These are phyloP conservation scores for Lyophyllum shimeji DNA, from an alignment of 768 basidiomycete genomes.

Conservation along the genomic window DNA sequence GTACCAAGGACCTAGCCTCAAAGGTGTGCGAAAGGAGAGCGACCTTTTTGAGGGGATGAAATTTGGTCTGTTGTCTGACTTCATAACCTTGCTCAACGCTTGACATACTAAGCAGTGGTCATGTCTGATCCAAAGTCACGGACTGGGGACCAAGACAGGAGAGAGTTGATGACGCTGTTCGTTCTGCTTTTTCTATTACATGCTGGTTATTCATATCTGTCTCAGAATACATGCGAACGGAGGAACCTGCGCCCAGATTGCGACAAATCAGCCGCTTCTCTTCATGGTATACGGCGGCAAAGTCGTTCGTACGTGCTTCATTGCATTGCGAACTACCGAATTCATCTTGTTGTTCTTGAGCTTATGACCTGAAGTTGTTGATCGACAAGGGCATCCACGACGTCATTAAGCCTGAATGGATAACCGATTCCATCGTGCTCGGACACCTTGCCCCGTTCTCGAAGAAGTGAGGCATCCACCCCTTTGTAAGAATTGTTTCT, in stretches of 20 bases:
- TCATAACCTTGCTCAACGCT: not conserved
- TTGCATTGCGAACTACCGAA: constrained; percentile 1
- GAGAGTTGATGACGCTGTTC: constrained; percentile 66
- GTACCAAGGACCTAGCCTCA: constrained; percentile 64
- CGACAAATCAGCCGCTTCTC: constrained; percentile 49
- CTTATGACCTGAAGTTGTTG: constrained; percentile 68
- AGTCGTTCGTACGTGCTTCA: constrained; percentile 55
- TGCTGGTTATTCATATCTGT: not conserved
- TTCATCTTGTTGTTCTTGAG: constrained; percentile 31
- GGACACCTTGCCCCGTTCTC: constrained; percentile 57
- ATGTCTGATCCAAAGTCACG: constrained; percentile 72
- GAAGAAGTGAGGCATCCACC: constrained; percentile 52
- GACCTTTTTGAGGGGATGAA: constrained; percentile 72
- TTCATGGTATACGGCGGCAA: constrained; percentile 70
- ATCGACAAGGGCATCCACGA: constrained; percentile 71
- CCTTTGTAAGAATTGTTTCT: not conserved
- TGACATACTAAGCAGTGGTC: constrained; percentile 51
- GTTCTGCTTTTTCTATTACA: constrained; percentile 16
- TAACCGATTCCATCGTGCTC: constrained; percentile 70
- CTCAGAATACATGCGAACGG: constrained; percentile 73
- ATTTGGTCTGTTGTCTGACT: constrained; percentile 62
- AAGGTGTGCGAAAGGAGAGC: constrained; percentile 57
- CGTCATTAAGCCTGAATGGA: constrained; percentile 80
- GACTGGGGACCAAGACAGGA: constrained; percentile 67
- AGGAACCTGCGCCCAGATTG: constrained; percentile 62